Evolutionary conservation across 169 alveolate genomes (phyloP), one percentile per base, ranked within the genome.

Genomic region (Plasmodium cynomolgi): DNA sequence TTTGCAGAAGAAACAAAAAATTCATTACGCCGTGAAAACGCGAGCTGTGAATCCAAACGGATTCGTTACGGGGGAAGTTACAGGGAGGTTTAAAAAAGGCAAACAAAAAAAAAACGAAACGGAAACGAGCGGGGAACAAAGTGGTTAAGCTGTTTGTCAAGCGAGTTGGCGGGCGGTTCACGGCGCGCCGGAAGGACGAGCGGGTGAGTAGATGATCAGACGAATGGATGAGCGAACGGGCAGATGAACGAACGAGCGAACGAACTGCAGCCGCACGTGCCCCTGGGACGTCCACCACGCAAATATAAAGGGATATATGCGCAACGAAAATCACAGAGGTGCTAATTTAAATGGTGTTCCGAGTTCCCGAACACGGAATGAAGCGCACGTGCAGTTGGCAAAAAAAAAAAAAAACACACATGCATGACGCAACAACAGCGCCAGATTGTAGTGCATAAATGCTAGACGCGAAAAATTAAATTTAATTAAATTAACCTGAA

Each of bases 371-470:
- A 84, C 41, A 68, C 56, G 72, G n/a, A 84, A 39, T 84, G 75
- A 68, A 68, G 33, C 29, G 75, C 73, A 68, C 44, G 92, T 84
- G 92, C 83, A 84, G 75, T 68, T 71, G 20, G 34, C 5, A 26
- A 47, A 85, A 33, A 47, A 74, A n/a, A 75, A 20, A 47, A 84
- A 84, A 37, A 72, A 31, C n/a, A 84, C 75, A 41, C 31, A 23
- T 72, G n/a, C 31, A 29, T 20, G 34, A 62, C 15, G 75, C 9
- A 62, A 41, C 77, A 47, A 37, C 37, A 82, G 20, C 90, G 72
- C 54, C 90, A 33, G 37, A 33, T 58, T 82, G 34, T 58, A 85
- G 93, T 85, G 93, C 93, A 85, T 85, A 85, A 85, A 85, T 47
- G 39, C 33, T 29, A 74, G 54, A 47, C 73, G 20, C 44, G 26